Evolutionary conservation across 768 basidiomycete species (phyloP), one percentile per base, ranked within the genome.

Genomic region (Tephrocybe sp.): DNA sequence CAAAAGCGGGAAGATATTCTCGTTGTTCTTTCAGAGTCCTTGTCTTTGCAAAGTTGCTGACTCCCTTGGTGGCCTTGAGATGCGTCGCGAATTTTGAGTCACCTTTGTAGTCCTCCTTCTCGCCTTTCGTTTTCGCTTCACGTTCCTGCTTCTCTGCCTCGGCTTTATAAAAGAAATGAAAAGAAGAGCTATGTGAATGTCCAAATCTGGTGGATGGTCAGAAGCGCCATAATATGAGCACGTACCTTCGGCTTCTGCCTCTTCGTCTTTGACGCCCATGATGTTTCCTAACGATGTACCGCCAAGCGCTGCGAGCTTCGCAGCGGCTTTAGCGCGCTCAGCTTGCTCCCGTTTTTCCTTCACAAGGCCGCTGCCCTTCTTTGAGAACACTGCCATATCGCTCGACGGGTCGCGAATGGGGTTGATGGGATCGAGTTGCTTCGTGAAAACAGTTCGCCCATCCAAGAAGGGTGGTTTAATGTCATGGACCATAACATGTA

Each of bases 81-180:
- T 99, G 95, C 9, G 80, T 78, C n/a, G 97, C 93, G 65, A 98
- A 99, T 68, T 99, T 94, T 0, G 94, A 97, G 56, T 97, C 97
- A 34, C 91, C 88, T 62, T 86, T 94, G 66, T 93, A 94, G 66
- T 82, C 76, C 45, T 85, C 85, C 52, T 82, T 80, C 55, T 72
- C 74, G 0, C 71, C 80, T 57, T 79, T 80, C 22, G 73, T 79
- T 57, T 79, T 80, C 22, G 73, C 72, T 37, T 76, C 77, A 55
- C 65, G 69, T 59, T 64, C 77, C 64, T 74, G 69, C 45, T 65
- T 62, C 55, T 79, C 77, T 2, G 73, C 74, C 52, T 85, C 76
- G 56, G 83, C 84, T 89, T 73, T 30, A 65, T 44, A 59, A 36
- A 53, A 29, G 40, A 59, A 70, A 66, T 47, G 51, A 61, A 65